phyloP scores from a whole-genome alignment of 2,329 filamentous ascomycete genomes.

The Sporothrix pseudoabietina region DNA sequence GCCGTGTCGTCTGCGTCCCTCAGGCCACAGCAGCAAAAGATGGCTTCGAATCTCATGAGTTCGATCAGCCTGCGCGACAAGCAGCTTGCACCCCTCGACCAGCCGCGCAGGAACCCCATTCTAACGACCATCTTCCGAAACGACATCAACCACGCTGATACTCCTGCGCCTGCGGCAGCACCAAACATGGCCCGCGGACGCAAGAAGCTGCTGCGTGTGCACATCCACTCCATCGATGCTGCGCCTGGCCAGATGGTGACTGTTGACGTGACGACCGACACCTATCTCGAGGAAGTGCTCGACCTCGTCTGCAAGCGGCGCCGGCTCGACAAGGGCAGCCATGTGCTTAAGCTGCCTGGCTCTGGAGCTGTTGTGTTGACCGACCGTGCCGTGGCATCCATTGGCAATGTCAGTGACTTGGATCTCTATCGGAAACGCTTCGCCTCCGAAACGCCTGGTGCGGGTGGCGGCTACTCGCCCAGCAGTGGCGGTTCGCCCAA shows the following conservation, averaged over 20 bases:
- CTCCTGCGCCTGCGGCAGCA: constrained; percentile 52
- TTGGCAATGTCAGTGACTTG: constrained; percentile 73
- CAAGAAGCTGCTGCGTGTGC: constrained; percentile 70
- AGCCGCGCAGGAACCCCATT: constrained; percentile 59
- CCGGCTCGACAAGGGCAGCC: constrained; percentile 75
- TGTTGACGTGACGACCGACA: constrained; percentile 77
- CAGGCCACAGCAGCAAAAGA: not conserved
- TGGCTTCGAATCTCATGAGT: not conserved
- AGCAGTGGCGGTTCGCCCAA: constrained; percentile 65
- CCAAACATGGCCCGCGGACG: constrained; percentile 59
- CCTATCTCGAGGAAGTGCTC: constrained; percentile 79
- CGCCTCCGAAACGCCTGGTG: constrained; percentile 62
- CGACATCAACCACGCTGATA: constrained; percentile 60
- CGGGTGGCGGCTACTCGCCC: constrained; percentile 20
- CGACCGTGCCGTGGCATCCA: constrained; percentile 76
- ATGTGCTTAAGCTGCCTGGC: constrained; percentile 75
- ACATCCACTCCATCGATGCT: constrained; percentile 69
- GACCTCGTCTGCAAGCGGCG: constrained; percentile 77
- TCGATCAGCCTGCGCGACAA: constrained; percentile 9
- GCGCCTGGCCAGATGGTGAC: constrained; percentile 73
- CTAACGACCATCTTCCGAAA: constrained; percentile 62
- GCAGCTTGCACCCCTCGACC: constrained; percentile 30
- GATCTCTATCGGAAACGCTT: constrained; percentile 76
- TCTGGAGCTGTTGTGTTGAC: constrained; percentile 74
- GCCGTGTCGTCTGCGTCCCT: not conserved